phyloP scores from a whole-genome alignment of 768 basidiomycete species.

The Mycena latifolia region DNA sequence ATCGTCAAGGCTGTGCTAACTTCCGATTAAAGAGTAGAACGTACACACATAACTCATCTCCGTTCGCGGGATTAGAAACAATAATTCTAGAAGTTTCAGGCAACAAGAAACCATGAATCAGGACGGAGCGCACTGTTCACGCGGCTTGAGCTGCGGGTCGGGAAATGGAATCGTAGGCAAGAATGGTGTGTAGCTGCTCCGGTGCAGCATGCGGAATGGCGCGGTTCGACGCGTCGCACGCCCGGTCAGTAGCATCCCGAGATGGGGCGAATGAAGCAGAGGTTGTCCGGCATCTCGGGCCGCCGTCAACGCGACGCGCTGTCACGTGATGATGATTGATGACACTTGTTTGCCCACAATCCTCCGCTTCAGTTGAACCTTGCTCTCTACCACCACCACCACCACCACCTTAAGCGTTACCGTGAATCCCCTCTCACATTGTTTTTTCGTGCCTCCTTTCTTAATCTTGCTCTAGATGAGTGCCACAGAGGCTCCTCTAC shows the following conservation, averaged over 20 bases:
- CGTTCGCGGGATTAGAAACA: slow-evolving; percentile 81
- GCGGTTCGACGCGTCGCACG: slow-evolving; percentile 14
- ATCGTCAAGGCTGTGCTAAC: neutral
- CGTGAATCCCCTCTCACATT: neutral
- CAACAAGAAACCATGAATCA: no score
- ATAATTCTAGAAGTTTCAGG: slow-evolving; percentile 41
- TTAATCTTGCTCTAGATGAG: slow-evolving; percentile 10
- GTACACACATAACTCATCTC: slow-evolving; percentile 69
- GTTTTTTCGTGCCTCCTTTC: neutral
- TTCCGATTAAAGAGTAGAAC: slow-evolving; percentile 37
- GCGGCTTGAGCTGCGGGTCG: slow-evolving; percentile 27
- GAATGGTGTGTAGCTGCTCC: slow-evolving; percentile 24
- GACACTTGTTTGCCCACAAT: no score
- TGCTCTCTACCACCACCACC: slow-evolving; percentile 27
- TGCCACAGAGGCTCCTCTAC: slow-evolving; percentile 51
- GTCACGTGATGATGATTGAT: slow-evolving; percentile 9
- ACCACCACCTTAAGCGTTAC: slow-evolving; percentile 38
- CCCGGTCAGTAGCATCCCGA: slow-evolving; percentile 3
- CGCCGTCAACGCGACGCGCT: neutral
- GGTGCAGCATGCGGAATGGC: slow-evolving; percentile 14
- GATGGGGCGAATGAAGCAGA: neutral
- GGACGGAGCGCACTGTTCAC: slow-evolving; percentile 17
- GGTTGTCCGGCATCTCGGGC: slow-evolving; percentile 5
- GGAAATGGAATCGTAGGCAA: slow-evolving; percentile 26
- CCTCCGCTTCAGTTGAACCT: neutral